Evolutionary conservation across 768 basidiomycete species (phyloP), one percentile per base, ranked within the genome.

Genomic region (Leccinum boreale): DNA sequence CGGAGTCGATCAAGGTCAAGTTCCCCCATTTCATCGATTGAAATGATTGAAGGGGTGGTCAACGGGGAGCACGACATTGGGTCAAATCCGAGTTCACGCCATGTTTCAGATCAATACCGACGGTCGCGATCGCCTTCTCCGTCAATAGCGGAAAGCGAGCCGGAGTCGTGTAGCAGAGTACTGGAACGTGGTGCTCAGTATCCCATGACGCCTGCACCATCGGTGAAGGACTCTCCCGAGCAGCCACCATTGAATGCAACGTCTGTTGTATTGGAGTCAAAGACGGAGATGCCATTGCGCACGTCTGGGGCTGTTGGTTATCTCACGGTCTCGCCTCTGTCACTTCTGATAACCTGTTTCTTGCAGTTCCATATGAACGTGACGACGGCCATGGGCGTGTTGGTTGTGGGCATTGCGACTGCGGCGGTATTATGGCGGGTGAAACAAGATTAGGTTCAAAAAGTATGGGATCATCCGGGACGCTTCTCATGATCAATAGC

Each of bases 381-480:
- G 62, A 84, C 62, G 56, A 79, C 86, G 2, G 86, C 84, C 5
- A 71, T 87, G 3, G 87, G 87, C 5, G 82, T 89, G 8, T 67
- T 89, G 17, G 78, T 90, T 4, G 70, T 90, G 28, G 78, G 85
- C 51, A 81, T 87, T 8, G 86, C 85, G 4, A 86, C 89, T 3
- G 86, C 82, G 12, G 88, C 87, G 7, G 87, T 90, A 51, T 73
- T 88, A 64, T 89, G 87, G 86, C 79, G 85, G 60, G 84, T 88
- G 28, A 84, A 83, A 59, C 75, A 76, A 33, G 77, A 79, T 28
- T 72, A 66, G 52, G 62, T 56, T 39, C 23, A 11, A 55, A 60
- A 63, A 54, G 36, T 36, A 56, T 60, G 60, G 36, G 55, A 57
- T 60, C 42, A 35, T 56, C 39, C 23, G 42, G 61, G 65, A 66